Evolutionary conservation across 768 basidiomycete genomes (phyloP), one percentile per base, ranked within the genome.

Genomic region (Tephrocybe sp.): DNA sequence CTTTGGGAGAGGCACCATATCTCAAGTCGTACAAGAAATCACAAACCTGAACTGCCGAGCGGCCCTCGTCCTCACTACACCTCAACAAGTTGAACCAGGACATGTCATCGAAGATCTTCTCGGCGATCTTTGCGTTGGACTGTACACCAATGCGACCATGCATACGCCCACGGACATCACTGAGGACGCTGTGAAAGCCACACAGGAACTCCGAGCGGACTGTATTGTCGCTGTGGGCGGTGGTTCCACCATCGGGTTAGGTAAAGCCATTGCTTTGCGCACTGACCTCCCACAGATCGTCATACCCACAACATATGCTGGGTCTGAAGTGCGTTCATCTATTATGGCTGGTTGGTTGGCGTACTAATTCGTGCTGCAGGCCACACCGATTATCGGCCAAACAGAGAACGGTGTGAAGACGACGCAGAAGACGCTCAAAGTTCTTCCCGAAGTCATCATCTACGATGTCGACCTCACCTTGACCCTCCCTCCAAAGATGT

Each of bases 391-490:
- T 49, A 61, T 72, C 16, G 73, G 72, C 3, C 67, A 75, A 51
- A 74, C 70, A 7, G 66, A 69, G 53, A 63, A 69, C 44, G 70
- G 70, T 9, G 22, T 64, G 22, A 75, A 74, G 56, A 72, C 66
- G 25, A 71, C 69, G n/a, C 67, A 69, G 53, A 69, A 60, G 51
- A 63, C 67, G 0, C 47, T 60, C 19, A 68, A 66, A 54, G 70
- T 73, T 24, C 61, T 74, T 2, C 73, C 73, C 0, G 66, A 69
- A 27, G 65, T 68, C 18, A 68, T 74, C 56, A 65, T 75, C 21
- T 75, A 75, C 56, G 73, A 75, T 49, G 60, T 70, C 35, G 59
- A 67, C 43, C 64, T 73, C 36, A 73, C 72, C 4, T 50, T 71
- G 9, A 61, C 62, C 30, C 67, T 74, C 4, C 68, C 73, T 2